Conservation (phyloP, 2,329 filamentous ascomycete genomes). For the Colletotrichum musae region DNA sequence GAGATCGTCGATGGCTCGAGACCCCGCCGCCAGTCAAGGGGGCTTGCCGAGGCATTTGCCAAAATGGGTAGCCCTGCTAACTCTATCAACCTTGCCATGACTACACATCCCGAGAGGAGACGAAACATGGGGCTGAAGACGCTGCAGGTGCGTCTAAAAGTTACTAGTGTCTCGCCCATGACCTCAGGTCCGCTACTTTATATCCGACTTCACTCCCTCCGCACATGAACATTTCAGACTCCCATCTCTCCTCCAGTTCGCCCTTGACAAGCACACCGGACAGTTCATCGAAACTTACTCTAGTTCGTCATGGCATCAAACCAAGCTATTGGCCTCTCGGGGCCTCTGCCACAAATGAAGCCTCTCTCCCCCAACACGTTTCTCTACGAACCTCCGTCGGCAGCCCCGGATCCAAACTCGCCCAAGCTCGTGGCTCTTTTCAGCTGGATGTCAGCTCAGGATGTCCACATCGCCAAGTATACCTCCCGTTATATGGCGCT, state of each 20-base stretch:
- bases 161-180: slow-evolving; percentile 33
- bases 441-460: slow-evolving; percentile 67
- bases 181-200: slow-evolving; percentile 24
- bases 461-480: slow-evolving; percentile 67
- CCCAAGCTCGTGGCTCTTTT: slow-evolving; percentile 64
- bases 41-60: slow-evolving; percentile 24
- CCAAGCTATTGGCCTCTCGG: slow-evolving; percentile 37
- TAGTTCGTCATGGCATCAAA: slow-evolving; percentile 47
- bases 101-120: slow-evolving; percentile 23
- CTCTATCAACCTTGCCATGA: slow-evolving; percentile 20
- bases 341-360: slow-evolving; percentile 54
- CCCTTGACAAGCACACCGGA: background rate
- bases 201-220: slow-evolving; percentile 25
- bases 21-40: slow-evolving; percentile 18
- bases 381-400: slow-evolving; percentile 50
- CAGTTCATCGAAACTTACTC: background rate
- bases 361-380: slow-evolving; percentile 55
- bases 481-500: slow-evolving; percentile 59
- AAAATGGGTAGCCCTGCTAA: slow-evolving; percentile 24
- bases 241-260: background rate
- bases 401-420: slow-evolving; percentile 37
- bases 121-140: slow-evolving; percentile 21
- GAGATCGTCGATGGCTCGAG: background rate
- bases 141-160: slow-evolving; percentile 1
- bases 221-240: background rate